These are phyloP conservation scores for Tetracentron sinense DNA, from an alignment of 164 flowering plant genomes.

Conservation along the genomic window DNA sequence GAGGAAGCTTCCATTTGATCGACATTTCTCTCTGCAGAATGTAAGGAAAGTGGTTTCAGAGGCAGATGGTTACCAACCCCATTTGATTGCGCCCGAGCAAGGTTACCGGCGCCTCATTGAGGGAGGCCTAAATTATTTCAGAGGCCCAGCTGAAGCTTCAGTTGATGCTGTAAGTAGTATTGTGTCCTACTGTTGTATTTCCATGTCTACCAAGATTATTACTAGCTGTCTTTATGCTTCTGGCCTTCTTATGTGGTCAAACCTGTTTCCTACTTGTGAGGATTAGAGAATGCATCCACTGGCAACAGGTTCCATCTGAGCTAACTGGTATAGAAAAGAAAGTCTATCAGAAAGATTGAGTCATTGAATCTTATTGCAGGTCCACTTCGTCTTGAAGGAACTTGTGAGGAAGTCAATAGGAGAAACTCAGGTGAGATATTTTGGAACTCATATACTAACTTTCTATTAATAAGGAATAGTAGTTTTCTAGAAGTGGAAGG, in stretches of 20 bases:
- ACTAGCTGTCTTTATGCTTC: background rate
- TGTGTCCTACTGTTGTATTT: background rate
- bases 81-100: slow-evolving; percentile 48
- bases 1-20: slow-evolving; percentile 71
- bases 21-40: slow-evolving; percentile 46
- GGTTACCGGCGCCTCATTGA: slow-evolving; percentile 49
- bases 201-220: background rate
- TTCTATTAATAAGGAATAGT: no score
- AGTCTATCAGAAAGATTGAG: background rate
- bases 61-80: slow-evolving; percentile 53
- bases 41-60: slow-evolving; percentile 44
- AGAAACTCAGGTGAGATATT: slow-evolving; percentile 38
- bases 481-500: background rate
- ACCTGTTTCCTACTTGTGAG: background rate
- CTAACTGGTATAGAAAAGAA: slow-evolving; percentile 3
- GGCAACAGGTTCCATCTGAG: background rate
- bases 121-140: slow-evolving; percentile 34
- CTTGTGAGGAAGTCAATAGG: slow-evolving; percentile 54
- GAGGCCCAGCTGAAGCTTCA: slow-evolving; percentile 50
- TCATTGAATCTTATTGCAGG: slow-evolving; percentile 23
- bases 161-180: slow-evolving; percentile 45
- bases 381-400: slow-evolving; percentile 48
- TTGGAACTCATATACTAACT: background rate
- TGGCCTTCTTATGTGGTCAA: background rate
- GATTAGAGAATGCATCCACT: background rate